Evolutionary conservation across 805 yeast genomes (phyloP).

Genomic region (Yarrowia bubula): DNA sequence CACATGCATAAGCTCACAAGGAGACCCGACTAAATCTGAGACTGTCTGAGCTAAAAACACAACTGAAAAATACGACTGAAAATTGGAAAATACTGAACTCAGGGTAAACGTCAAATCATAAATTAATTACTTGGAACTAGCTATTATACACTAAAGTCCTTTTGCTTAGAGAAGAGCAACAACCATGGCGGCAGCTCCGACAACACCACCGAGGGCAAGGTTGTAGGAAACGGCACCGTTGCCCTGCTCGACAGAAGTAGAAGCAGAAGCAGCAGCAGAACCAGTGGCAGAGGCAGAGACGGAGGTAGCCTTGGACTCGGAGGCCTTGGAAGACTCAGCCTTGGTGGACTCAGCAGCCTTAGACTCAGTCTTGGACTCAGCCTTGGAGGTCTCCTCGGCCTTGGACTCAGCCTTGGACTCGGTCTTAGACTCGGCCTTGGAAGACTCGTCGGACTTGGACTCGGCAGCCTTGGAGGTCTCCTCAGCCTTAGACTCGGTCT

Average conservation of each 20-base stretch:
- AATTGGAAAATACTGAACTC: not conserved
- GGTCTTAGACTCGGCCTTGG: constrained; percentile 1
- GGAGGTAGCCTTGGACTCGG: constrained; percentile 7
- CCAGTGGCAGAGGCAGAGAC: not conserved
- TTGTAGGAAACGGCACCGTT: constrained; percentile 19
- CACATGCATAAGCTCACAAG: no score
- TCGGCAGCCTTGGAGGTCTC: not conserved
- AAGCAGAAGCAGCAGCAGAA: constrained; percentile 8
- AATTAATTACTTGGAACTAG: constrained; percentile 14
- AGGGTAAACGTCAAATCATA: constrained; percentile 4
- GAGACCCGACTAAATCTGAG: not conserved
- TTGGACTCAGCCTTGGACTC: not conserved
- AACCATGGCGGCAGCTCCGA: constrained; percentile 26
- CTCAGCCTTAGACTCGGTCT: not conserved
- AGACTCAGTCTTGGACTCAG: not conserved
- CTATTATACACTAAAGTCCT: not conserved
- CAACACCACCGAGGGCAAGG: constrained; percentile 23
- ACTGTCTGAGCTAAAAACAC: not conserved
- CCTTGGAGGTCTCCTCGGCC: not conserved
- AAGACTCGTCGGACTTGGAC: not conserved
- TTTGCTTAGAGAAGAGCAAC: constrained; percentile 22
- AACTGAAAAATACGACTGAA: not conserved
- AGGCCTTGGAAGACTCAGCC: constrained; percentile 8
- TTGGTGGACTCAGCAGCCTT: not conserved
- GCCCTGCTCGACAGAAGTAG: constrained; percentile 5